Percentiles rank a stretch among this genome's conserved stretches.
phyloP scores from a whole-genome alignment of 768 basidiomycete species.

The Mycena chlorophos region DNA sequence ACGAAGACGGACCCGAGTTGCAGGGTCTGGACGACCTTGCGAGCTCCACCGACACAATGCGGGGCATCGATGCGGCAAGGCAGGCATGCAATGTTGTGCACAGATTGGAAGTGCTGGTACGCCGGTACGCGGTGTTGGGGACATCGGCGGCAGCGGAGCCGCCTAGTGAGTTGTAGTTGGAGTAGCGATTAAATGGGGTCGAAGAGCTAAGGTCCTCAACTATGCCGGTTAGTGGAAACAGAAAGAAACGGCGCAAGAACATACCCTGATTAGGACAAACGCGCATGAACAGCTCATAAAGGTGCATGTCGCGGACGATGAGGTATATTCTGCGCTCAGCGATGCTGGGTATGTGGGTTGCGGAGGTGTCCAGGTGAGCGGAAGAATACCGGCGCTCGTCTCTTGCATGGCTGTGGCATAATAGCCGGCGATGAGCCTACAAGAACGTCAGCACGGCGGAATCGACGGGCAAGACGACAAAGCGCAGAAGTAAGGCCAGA shows the following conservation, averaged over 20 bases:
- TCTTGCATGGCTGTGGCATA: background rate
- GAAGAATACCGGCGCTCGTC: constrained; percentile 2
- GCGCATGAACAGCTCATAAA: constrained; percentile 9
- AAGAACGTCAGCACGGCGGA: background rate
- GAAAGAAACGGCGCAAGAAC: background rate
- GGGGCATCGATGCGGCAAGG: constrained; percentile 73
- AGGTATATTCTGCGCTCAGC: background rate
- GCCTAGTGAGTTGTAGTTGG: background rate
- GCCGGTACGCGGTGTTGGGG: constrained; percentile 51
- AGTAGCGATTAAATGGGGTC: constrained; percentile 1
- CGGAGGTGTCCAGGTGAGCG: constrained; percentile 4
- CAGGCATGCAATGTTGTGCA: constrained; percentile 54
- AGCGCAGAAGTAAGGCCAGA: background rate
- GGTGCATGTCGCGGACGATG: constrained; percentile 6
- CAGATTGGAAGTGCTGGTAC: constrained; percentile 65
- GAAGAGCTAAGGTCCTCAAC: constrained; percentile 8
- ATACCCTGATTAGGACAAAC: constrained; percentile 15
- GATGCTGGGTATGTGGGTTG: background rate
- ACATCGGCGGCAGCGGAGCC: constrained; percentile 34
- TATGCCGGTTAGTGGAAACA: background rate
- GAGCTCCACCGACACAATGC: constrained; percentile 48
- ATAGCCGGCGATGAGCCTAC: constrained; percentile 12
- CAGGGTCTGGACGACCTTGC: constrained; percentile 38
- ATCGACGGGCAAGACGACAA: background rate
- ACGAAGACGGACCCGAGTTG: constrained; percentile 49